phyloP scores from a whole-genome alignment of 306 rosid genomes.

The Vigna unguiculata region DNA sequence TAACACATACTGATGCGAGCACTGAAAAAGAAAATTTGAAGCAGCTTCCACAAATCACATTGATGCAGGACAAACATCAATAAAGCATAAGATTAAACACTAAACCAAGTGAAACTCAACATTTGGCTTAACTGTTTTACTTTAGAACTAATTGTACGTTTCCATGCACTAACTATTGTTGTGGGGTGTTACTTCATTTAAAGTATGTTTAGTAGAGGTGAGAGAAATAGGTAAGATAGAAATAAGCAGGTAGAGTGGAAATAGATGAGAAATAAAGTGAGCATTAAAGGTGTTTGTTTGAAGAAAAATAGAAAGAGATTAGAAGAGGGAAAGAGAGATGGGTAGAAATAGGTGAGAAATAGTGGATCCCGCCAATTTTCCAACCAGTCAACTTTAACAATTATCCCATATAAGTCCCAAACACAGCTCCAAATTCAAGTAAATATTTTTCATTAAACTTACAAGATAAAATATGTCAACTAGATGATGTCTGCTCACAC shows the following conservation, averaged over 20 bases:
- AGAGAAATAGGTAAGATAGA: too few relatives aligned
- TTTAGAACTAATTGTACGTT: slow-evolving; percentile 6
- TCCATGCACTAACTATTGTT: slow-evolving; percentile 13
- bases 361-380: not conserved
- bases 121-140: not conserved
- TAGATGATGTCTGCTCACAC: slow-evolving; percentile 28
- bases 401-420: slow-evolving; percentile 20
- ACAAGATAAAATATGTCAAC: slow-evolving; percentile 20
- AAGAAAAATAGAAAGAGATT: too few relatives aligned
- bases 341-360: too few relatives aligned
- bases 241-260: too few relatives aligned
- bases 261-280: too few relatives aligned
- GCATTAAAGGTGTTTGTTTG: too few relatives aligned
- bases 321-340: too few relatives aligned
- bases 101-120: slow-evolving; percentile 35
- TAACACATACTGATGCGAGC: not conserved
- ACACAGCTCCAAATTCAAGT: not conserved
- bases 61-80: slow-evolving; percentile 15
- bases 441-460: slow-evolving; percentile 10
- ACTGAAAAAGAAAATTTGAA: not conserved
- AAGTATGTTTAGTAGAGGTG: not conserved
- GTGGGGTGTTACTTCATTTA: slow-evolving; percentile 23
- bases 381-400: slow-evolving; percentile 39
- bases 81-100: slow-evolving; percentile 35
- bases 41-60: slow-evolving; percentile 12